Percentiles rank a stretch among this genome's conserved stretches.
phyloP scores from a whole-genome alignment of 2,329 filamentous ascomycete genomes.

The Pseudogymnoascus pannorum region DNA sequence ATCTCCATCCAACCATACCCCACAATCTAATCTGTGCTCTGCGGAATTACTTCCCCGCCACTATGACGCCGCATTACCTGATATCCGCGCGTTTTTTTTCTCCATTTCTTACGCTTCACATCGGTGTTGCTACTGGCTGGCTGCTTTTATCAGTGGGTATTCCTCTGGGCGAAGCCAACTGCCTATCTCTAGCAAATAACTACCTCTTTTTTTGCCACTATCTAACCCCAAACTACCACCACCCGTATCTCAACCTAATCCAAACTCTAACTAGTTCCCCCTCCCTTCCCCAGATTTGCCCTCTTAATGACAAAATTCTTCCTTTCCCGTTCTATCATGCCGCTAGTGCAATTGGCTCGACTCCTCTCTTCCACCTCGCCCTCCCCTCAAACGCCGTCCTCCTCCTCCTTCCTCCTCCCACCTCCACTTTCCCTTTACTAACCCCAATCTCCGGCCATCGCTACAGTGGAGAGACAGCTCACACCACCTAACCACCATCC shows the following conservation, averaged over 20 bases:
- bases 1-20: not conserved
- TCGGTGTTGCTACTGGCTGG: not conserved
- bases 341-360: not conserved
- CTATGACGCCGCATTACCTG: conserved; percentile 1
- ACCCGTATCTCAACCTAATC: not conserved
- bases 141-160: conserved; percentile 1
- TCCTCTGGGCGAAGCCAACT: not conserved
- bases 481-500: not conserved
- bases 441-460: not conserved
- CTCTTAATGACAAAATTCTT: conserved; percentile 2
- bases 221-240: not conserved
- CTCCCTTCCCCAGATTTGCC: not conserved
- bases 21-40: not conserved
- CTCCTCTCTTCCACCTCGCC: not conserved
- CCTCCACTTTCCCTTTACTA: not conserved
- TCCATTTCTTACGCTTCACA: not conserved
- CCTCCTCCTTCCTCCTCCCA: not conserved
- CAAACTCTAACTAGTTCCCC: not conserved
- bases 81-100: not conserved
- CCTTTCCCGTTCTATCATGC: not conserved
- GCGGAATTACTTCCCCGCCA: not conserved
- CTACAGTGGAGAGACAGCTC: not conserved
- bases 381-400: not conserved
- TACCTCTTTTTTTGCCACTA: not conserved
- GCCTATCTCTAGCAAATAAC: not conserved